Base-by-base conservation (phyloP, 2,329 filamentous ascomycete species). In the Metarhizium anisopliae region DNA sequence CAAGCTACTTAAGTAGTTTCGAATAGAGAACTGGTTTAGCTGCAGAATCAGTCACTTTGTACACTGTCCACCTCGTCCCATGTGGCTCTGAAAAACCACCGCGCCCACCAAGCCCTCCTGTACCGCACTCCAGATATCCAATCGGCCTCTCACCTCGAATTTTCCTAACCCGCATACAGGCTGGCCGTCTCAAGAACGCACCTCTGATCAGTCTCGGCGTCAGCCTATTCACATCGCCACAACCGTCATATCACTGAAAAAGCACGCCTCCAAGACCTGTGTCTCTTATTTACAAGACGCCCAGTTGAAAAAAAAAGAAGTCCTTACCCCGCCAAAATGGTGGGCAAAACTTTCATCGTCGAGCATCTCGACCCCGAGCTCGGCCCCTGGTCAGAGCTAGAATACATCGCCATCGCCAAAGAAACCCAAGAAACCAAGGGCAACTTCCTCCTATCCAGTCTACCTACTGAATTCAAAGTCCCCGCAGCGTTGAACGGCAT, bases 311-410 rank as follows among this genome's bases (percentile, higher is more conserved):
- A 47, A 29, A 55, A 20, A 16, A 6, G 4, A 25, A 53, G 35
- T 18, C 29, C 14, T 14, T 16, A 16, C 13, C 57, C 51, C 49
- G 57, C 18, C 53, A 78, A 78, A 74, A 64, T 72, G 20, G 59
- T 68, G 47, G 61, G 70, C 61, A 89, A 91, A 72, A 92, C 85
- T 47, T 96, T 94, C 74, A 89, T 97, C 66, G 92, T 97, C 64
- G 93, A 97, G 77, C 93, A 99, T 73, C 85, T 99, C 61, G 94
- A 99, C 74, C 86, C 89, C 45, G 94, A 99, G 72, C 81, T 99
- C 35, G 94, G 95, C 38, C 82, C 84, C 45, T 99, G 94, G 94
- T 97, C 94, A 29, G 85, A 90, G 60, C 82, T 97, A 54, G 94
- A 99, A 75, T 99, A 99, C 75, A 77, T 84, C 55, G 83, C 87